phyloP scores from a whole-genome alignment of 352 stramenopile species.

The Achlya hypogyna region DNA sequence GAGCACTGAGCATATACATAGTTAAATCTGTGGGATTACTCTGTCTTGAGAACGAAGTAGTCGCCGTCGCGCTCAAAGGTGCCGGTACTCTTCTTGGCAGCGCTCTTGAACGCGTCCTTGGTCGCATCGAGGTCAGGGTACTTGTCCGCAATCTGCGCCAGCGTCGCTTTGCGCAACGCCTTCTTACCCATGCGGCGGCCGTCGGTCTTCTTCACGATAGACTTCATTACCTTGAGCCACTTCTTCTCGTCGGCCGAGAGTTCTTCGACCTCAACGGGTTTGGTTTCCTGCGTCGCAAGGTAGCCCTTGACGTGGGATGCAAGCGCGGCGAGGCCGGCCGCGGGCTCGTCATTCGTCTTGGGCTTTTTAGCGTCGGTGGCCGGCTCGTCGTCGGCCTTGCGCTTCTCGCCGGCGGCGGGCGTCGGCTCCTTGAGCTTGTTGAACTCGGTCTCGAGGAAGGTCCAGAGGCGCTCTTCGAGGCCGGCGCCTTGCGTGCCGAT shows the following conservation, averaged over 20 bases:
- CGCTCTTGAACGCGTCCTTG: conserved; percentile 53
- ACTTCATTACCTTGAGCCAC: conserved; percentile 62
- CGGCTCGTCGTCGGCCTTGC: conserved; percentile 21
- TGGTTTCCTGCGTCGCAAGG: conserved; percentile 2
- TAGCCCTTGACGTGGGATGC: conserved; percentile 14
- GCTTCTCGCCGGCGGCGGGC: conserved; percentile 20
- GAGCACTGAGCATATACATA: too few relatives aligned
- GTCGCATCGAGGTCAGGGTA: conserved; percentile 54
- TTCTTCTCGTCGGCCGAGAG: conserved; percentile 43
- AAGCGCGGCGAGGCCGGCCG: background rate
- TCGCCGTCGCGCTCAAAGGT: conserved; percentile 7
- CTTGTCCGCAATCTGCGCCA: conserved; percentile 37
- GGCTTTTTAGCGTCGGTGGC: conserved; percentile 21
- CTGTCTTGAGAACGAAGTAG: conserved; percentile 11
- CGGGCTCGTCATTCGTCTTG: conserved; percentile 21
- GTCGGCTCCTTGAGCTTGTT: conserved; percentile 29
- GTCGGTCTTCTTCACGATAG: conserved; percentile 34
- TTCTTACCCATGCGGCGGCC: conserved; percentile 47
- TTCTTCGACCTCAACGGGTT: background rate
- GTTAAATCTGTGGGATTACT: conserved; percentile 3
- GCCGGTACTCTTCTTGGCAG: background rate
- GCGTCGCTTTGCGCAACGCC: conserved; percentile 34
- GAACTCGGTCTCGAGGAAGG: conserved; percentile 53
- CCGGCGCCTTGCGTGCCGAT: conserved; percentile 39
- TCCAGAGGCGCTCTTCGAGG: conserved; percentile 59